These are phyloP conservation scores for Hypoxylon sp. DNA, from an alignment of 2,329 filamentous ascomycete species.

Conservation along the genomic window DNA sequence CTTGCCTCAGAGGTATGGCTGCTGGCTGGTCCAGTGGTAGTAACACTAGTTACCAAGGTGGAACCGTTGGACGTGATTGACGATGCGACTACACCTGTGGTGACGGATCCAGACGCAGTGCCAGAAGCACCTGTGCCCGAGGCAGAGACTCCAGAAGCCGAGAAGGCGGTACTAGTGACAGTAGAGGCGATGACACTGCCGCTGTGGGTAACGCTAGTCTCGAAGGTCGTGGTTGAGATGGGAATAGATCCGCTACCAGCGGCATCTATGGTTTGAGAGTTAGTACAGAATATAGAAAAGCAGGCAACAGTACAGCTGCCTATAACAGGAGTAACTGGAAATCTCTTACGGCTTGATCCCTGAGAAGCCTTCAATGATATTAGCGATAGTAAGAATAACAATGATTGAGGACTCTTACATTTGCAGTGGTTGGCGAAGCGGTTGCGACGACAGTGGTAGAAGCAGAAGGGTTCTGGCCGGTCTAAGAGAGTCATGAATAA, in stretches of 20 bases:
- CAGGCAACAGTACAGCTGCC: slow-evolving; percentile 39
- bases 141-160: slow-evolving; percentile 34
- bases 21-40: slow-evolving; percentile 41
- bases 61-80: slow-evolving; percentile 43
- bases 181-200: slow-evolving; percentile 31
- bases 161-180: slow-evolving; percentile 48
- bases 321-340: slow-evolving; percentile 30
- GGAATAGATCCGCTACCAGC: slow-evolving; percentile 26
- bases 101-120: slow-evolving; percentile 42
- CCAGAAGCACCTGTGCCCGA: slow-evolving; percentile 42
- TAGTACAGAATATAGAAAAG: slow-evolving; percentile 35
- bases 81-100: slow-evolving; percentile 44
- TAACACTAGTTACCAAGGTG: slow-evolving; percentile 44
- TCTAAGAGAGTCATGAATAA: slow-evolving; percentile 26
- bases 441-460: slow-evolving; percentile 37
- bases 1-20: slow-evolving; percentile 33
- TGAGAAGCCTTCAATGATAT: slow-evolving; percentile 29
- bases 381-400: slow-evolving; percentile 12
- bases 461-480: slow-evolving; percentile 30
- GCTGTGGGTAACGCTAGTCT: slow-evolving; percentile 37
- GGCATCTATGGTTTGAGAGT: slow-evolving; percentile 12
- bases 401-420: slow-evolving; percentile 17
- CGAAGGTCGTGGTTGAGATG: slow-evolving; percentile 35
- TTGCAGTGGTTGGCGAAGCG: slow-evolving; percentile 29
- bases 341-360: slow-evolving; percentile 31